phyloP scores from a whole-genome alignment of 2,329 filamentous ascomycete species.

The Xylaria sp. region DNA sequence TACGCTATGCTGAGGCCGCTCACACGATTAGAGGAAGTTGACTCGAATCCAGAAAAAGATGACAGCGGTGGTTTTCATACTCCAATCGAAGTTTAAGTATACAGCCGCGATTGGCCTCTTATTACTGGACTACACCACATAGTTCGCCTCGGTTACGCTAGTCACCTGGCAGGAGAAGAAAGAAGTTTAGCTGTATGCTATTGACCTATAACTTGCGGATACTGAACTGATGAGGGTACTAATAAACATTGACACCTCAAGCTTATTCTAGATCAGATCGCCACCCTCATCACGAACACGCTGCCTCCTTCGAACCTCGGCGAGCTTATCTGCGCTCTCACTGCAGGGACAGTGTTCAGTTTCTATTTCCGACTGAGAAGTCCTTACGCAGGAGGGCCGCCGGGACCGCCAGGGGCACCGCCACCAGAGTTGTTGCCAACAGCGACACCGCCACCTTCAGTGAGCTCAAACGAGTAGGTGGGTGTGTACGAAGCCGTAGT shows the following conservation, averaged over 20 bases:
- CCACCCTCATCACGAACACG: not conserved
- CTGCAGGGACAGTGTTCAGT: too few species aligned
- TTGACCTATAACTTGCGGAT: not conserved
- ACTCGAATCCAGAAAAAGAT: too few species aligned
- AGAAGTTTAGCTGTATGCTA: not conserved
- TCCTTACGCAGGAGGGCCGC: not conserved
- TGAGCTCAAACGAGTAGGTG: constrained; percentile 22
- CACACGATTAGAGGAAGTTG: too few species aligned
- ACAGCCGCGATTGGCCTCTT: too few species aligned
- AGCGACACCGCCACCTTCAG: constrained; percentile 7
- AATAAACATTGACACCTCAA: not conserved
- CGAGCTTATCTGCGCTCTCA: not conserved
- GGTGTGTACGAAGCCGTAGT: constrained; percentile 22
- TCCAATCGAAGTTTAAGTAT: too few species aligned
- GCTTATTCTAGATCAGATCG: not conserved
- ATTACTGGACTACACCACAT: too few species aligned
- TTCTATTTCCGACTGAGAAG: not conserved
- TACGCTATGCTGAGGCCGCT: too few species aligned
- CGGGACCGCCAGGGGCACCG: not conserved
- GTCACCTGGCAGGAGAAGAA: not conserved
- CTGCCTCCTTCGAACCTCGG: not conserved
- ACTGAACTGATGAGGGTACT: not conserved
- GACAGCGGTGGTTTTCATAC: too few species aligned
- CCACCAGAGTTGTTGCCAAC: not conserved
- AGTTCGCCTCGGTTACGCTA: too few species aligned